phyloP scores from a whole-genome alignment of 805 yeast species.

The Candida corydali region DNA sequence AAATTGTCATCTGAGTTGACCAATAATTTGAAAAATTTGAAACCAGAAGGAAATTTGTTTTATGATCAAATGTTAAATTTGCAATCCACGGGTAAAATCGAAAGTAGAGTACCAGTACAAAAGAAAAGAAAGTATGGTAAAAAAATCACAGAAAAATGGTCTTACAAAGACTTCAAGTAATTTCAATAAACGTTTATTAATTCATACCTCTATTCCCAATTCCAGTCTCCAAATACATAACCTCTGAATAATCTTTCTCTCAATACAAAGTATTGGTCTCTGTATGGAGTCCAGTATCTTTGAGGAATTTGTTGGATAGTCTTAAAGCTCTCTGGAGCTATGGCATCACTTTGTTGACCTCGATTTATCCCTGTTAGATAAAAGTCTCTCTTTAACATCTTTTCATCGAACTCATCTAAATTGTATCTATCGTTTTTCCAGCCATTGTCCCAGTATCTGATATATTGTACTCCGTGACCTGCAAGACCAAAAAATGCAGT shows the following conservation, averaged over 20 bases:
- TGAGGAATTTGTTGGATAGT: constrained; percentile 35
- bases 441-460: constrained; percentile 48
- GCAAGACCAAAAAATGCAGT: constrained; percentile 42
- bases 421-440: constrained; percentile 44
- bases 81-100: constrained; percentile 84
- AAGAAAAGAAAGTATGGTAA: constrained; percentile 64
- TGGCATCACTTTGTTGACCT: constrained; percentile 61
- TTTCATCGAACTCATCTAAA: constrained; percentile 42
- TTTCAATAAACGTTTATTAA: background rate
- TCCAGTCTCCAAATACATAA: constrained; percentile 43
- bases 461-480: constrained; percentile 41
- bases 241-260: constrained; percentile 47
- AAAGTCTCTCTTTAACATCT: constrained; percentile 66
- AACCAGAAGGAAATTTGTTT: constrained; percentile 85
- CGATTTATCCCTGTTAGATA: constrained; percentile 72
- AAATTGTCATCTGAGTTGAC: constrained; percentile 86
- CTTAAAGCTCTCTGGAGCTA: constrained; percentile 76
- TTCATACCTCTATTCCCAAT: constrained; percentile 14
- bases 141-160: constrained; percentile 87
- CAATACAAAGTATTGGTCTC: constrained; percentile 42
- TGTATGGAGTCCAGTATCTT: constrained; percentile 44
- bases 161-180: constrained; percentile 80
- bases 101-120: constrained; percentile 69
- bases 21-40: constrained; percentile 76
- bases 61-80: constrained; percentile 77